Percentiles rank a stretch among this genome's conserved stretches.
These are phyloP conservation scores for Metschnikowia anglica DNA, from an alignment of 805 yeast species.

Conservation along the genomic window DNA sequence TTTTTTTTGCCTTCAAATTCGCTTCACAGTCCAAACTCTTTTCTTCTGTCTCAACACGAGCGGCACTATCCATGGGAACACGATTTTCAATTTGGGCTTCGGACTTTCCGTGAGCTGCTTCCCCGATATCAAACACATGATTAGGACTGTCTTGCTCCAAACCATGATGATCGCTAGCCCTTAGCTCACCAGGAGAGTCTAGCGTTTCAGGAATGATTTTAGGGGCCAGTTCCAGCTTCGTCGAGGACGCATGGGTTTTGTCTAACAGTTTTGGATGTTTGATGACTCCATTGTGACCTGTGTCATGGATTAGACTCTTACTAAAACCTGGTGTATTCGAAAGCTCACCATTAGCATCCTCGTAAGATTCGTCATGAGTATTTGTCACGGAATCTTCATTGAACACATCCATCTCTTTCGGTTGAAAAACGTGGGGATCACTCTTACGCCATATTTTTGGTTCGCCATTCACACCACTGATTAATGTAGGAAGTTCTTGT, in stretches of 20 bases:
- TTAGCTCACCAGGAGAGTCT: too few relatives aligned
- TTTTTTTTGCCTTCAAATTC: conserved; percentile 13
- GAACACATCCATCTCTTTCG: not conserved
- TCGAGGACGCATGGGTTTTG: not conserved
- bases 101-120: not conserved
- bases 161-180: not conserved
- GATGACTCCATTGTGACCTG: not conserved
- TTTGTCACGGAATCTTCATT: not conserved
- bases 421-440: conserved; percentile 5
- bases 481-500: conserved; percentile 9
- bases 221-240: not conserved
- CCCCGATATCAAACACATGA: not conserved
- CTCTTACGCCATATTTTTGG: conserved; percentile 3
- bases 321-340: not conserved
- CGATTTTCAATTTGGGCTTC: not conserved
- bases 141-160: not conserved
- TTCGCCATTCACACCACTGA: conserved; percentile 5
- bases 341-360: not conserved
- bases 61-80: not conserved
- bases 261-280: not conserved
- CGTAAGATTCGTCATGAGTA: not conserved
- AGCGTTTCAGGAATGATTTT: not conserved
- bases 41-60: not conserved
- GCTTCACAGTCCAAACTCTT: not conserved
- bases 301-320: not conserved